These are phyloP conservation scores for Trypanosoma brucei DNA, from an alignment of 208 protist genomes.

Conservation along the genomic window DNA sequence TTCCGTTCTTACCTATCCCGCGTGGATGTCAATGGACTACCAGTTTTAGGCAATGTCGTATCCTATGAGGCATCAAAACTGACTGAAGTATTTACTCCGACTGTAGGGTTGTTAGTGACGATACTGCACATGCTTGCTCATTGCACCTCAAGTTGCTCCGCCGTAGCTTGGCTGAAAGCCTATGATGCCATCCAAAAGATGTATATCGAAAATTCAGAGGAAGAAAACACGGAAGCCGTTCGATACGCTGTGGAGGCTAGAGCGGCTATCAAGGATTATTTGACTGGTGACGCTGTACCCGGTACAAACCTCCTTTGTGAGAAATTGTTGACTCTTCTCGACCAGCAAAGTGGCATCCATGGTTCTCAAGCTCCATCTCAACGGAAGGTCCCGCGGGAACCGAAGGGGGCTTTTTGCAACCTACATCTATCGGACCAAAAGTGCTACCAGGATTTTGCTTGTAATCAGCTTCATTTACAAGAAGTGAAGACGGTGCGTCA, in stretches of 20 bases:
- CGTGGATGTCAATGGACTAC: slow-evolving; percentile 63
- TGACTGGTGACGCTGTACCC: slow-evolving; percentile 19
- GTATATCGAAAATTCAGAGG: slow-evolving; percentile 61
- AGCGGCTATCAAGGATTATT: slow-evolving; percentile 35
- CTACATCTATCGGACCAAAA: slow-evolving; percentile 84
- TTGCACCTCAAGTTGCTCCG: slow-evolving; percentile 27
- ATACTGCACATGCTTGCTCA: slow-evolving; percentile 68
- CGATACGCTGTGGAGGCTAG: slow-evolving; percentile 60
- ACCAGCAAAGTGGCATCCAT: slow-evolving; percentile 76
- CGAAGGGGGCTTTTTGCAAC: slow-evolving; percentile 86
- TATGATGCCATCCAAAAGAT: slow-evolving; percentile 80
- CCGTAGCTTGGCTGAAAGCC: slow-evolving; percentile 57
- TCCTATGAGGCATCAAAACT: slow-evolving; percentile 62
- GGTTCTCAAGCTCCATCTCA: slow-evolving; percentile 74
- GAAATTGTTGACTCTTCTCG: slow-evolving; percentile 57
- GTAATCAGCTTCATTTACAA: slow-evolving; percentile 84
- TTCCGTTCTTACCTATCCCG: slow-evolving; percentile 80
- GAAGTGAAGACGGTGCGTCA: slow-evolving; percentile 75
- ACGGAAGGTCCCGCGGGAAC: slow-evolving; percentile 75
- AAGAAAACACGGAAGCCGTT: slow-evolving; percentile 25
- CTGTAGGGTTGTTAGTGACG: slow-evolving; percentile 78
- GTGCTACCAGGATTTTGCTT: slow-evolving; percentile 85
- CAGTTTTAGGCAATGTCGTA: slow-evolving; percentile 80
- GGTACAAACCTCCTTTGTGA: slow-evolving; percentile 43
- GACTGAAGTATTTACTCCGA: slow-evolving; percentile 77